These are phyloP conservation scores for Fomitopsis serialis DNA, from an alignment of 768 basidiomycete genomes.

Conservation along the genomic window DNA sequence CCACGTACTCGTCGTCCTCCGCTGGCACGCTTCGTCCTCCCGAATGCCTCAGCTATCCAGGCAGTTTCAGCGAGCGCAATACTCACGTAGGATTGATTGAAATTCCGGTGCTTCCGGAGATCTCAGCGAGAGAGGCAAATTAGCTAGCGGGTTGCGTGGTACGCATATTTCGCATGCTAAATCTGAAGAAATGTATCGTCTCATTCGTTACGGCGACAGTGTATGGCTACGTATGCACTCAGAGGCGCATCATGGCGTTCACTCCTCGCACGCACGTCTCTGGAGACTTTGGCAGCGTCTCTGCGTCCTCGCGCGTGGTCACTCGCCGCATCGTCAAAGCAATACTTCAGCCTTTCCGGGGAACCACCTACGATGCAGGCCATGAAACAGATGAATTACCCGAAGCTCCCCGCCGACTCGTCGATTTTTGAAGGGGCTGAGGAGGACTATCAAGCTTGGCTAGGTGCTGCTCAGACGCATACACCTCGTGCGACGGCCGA, in stretches of 20 bases:
- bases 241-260: constrained; percentile 6
- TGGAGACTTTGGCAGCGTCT: constrained; percentile 8
- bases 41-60: too few relatives aligned
- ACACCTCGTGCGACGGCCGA: constrained; percentile 3
- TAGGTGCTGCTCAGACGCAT: constrained; percentile 5
- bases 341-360: constrained; percentile 14
- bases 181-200: too few relatives aligned
- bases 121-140: too few relatives aligned
- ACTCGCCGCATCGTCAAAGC: constrained; percentile 9
- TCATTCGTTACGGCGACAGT: neutral
- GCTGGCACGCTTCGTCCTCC: too few relatives aligned
- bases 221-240: constrained; percentile 22
- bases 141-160: too few relatives aligned
- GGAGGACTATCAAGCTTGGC: constrained; percentile 23
- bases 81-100: too few relatives aligned
- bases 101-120: too few relatives aligned
- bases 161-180: neutral
- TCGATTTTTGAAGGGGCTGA: constrained; percentile 33
- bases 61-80: too few relatives aligned
- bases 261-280: constrained; percentile 10
- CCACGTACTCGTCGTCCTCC: too few relatives aligned
- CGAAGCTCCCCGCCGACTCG: constrained; percentile 22
- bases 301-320: neutral
- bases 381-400: constrained; percentile 30
- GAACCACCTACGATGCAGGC: constrained; percentile 33